These are phyloP conservation scores for Apocynum venetum DNA, from an alignment of 257 asterid genomes.

Conservation along the genomic window DNA sequence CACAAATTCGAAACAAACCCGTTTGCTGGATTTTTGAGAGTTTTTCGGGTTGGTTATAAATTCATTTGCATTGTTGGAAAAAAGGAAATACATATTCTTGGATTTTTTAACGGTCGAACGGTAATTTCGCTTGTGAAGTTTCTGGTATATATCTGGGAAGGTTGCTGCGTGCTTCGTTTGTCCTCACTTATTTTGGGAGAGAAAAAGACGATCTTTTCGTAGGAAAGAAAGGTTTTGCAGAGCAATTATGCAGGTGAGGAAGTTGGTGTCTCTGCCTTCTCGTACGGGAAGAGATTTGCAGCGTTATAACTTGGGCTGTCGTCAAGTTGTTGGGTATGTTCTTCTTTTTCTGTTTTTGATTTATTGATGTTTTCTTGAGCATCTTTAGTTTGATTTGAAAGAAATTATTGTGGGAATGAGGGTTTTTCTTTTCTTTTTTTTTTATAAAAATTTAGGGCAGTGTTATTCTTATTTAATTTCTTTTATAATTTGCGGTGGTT, in stretches of 20 bases:
- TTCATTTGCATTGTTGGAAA: background rate
- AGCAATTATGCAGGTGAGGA: slow-evolving; percentile 24
- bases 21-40: background rate
- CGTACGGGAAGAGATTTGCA: slow-evolving; percentile 48
- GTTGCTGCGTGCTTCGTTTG: background rate
- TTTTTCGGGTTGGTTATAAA: background rate
- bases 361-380: background rate
- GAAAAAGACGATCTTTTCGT: background rate
- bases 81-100: background rate
- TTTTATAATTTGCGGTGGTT: background rate
- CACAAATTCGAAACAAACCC: background rate
- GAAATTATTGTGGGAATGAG: background rate
- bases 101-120: slow-evolving; percentile 15
- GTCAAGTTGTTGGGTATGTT: slow-evolving; percentile 53
- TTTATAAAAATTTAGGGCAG: background rate
- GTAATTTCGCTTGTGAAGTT: slow-evolving; percentile 8
- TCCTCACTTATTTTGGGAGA: slow-evolving; percentile 2
- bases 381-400: background rate
- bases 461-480: background rate
- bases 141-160: background rate
- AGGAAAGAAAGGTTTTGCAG: background rate
- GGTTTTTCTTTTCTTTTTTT: background rate
- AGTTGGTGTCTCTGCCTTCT: slow-evolving; percentile 31
- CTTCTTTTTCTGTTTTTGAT: background rate
- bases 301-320: slow-evolving; percentile 37